Conservation (phyloP, 495 filamentous ascomycete species). For the Massariosphaeria phaeospora region DNA sequence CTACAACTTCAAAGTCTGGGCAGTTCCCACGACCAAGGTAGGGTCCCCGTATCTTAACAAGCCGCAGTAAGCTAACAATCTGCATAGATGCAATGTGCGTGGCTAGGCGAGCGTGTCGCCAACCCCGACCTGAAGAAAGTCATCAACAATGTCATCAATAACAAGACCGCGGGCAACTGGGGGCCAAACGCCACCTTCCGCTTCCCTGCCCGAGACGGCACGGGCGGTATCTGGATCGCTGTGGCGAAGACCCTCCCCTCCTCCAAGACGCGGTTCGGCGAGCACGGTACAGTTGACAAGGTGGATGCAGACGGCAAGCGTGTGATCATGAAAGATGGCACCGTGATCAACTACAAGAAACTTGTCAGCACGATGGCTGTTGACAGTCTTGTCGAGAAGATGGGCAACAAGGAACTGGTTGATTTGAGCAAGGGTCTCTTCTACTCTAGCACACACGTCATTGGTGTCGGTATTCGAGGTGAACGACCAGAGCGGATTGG, state of each 20-base stretch:
- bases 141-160: conserved; percentile 88
- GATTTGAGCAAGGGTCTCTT: conserved; percentile 84
- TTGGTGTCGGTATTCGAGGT: conserved; percentile 92
- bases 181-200: conserved; percentile 97
- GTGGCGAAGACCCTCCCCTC: conserved; percentile 90
- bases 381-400: conserved; percentile 78
- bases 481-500: conserved; percentile 91
- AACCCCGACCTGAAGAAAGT: conserved; percentile 95
- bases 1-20: conserved; percentile 99
- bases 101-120: conserved; percentile 98
- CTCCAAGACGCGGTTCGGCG: conserved; percentile 84
- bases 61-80: conserved; percentile 1
- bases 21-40: conserved; percentile 96
- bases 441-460: conserved; percentile 96
- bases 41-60: conserved; percentile 11
- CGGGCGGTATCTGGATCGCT: conserved; percentile 98
- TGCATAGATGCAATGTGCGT: conserved; percentile 94
- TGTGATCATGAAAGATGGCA: conserved; percentile 78
- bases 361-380: conserved; percentile 96
- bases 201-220: conserved; percentile 93
- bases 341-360: conserved; percentile 85
- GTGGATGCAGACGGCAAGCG: conserved; percentile 79
- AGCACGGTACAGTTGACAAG: conserved; percentile 75
- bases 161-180: conserved; percentile 97
- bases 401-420: conserved; percentile 79